Evolutionary conservation across 305 asterid genomes (phyloP), one percentile per base, ranked within the genome.

Genomic region (Solanum aculeatissimum): DNA sequence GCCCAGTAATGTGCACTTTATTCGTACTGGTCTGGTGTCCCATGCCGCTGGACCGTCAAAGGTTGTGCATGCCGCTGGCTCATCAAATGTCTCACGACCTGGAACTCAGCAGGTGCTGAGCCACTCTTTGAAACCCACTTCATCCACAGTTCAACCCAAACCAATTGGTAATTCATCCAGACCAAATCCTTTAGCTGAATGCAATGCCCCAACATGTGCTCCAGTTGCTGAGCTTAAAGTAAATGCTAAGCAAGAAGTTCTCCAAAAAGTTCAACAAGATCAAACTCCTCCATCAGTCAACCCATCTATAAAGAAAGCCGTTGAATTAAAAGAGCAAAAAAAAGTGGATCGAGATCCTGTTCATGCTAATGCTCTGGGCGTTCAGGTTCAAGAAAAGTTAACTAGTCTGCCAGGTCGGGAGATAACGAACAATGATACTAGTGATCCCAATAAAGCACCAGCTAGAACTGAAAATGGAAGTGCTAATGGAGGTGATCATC

Each of bases 1-100:
- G 82, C 98, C 98, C 25, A 93, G 97, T 83, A 97, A 97, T 68
- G 98, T 97, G 86, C 98, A 94, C 87, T 94, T 90, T 80, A 92
- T 93, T 78, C 92, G 94, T 70, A 91, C 93, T 58, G 97, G 97
- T 78, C 86, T 92, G 69, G 90, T 90, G 58, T 87, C 92, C 40
- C 83, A 74, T 81, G 85, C 92, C 19, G 57, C 92, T 49, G 65
- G 87, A 21, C 88, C 90, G 83, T 88, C 90, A 55, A 90, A 78
- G 65, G 65, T 4, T 7, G 15, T 58, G 29, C 82, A 69, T 81
- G 85, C 92, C 6, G 62, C 91, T 49, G 65, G 85, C n/a, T 88
- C 90, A 85, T 89, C 90, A 55, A 89, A 78, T 72, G 82, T 87
- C 85, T 68, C 93, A 43, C 86, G 83, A 74, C 83, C 88, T 29